Percentiles rank a stretch among this genome's conserved stretches.
Evolutionary conservation across 1,284 basidiomycete genomes (phyloP).

Genomic region (Naganishia liquefaciens): DNA sequence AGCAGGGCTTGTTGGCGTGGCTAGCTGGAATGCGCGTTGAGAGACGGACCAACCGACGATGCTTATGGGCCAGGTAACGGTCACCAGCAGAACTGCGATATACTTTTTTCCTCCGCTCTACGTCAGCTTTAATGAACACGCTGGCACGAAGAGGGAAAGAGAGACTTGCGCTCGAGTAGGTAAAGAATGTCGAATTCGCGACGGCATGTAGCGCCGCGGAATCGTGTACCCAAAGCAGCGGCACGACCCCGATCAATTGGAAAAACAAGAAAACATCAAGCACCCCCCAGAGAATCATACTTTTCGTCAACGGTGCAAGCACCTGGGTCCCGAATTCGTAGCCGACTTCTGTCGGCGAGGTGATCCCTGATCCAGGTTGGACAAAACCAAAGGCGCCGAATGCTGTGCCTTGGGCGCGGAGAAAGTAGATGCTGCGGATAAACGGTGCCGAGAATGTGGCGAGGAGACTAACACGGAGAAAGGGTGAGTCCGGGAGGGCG

Average conservation of each 20-base stretch:
- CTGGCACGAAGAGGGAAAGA: neutral
- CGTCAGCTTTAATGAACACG: neutral
- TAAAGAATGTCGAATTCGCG: conserved; percentile 46
- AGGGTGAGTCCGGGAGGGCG: neutral
- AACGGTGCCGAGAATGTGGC: conserved; percentile 51
- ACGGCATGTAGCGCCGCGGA: conserved; percentile 42
- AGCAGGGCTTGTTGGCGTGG: conserved; percentile 32
- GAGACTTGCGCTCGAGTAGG: conserved; percentile 39
- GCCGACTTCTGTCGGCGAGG: conserved; percentile 26
- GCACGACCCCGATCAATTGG: conserved; percentile 44
- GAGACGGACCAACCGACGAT: conserved; percentile 52
- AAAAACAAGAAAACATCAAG: conserved; percentile 42
- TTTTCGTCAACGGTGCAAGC: conserved; percentile 46
- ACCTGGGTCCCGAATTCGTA: conserved; percentile 50
- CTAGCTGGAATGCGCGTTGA: conserved; percentile 41
- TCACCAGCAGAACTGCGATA: conserved; percentile 37
- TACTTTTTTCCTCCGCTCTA: neutral
- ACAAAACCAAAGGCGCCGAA: conserved; percentile 52
- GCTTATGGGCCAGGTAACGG: conserved; percentile 46
- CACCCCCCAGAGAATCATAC: conserved; percentile 51
- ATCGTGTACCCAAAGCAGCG: conserved; percentile 47
- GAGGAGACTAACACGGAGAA: conserved; percentile 41
- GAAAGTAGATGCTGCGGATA: conserved; percentile 46
- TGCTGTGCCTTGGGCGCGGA: conserved; percentile 37
- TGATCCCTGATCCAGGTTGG: conserved; percentile 33